These are phyloP conservation scores for Aspergillus felis DNA, from an alignment of 2,329 filamentous ascomycete genomes.

Conservation along the genomic window DNA sequence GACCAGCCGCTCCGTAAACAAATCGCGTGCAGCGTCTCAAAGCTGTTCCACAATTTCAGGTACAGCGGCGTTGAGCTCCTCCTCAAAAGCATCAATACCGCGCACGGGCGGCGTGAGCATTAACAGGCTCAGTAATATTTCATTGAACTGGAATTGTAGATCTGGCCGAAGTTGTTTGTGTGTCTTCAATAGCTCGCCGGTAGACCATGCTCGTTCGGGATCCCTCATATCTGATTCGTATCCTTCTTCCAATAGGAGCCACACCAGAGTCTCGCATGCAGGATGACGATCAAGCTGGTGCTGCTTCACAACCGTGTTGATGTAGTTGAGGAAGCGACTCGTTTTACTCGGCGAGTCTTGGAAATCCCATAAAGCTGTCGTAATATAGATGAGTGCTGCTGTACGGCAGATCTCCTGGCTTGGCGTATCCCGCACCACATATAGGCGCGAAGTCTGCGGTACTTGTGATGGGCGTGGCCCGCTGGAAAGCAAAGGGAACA, in stretches of 20 bases:
- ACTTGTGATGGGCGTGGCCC: slow-evolving; percentile 38
- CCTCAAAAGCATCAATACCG: slow-evolving; percentile 32
- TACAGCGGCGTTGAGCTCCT: slow-evolving; percentile 21
- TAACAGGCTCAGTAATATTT: slow-evolving; percentile 36
- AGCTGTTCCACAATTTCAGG: not conserved
- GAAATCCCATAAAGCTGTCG: slow-evolving; percentile 33
- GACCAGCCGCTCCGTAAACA: not conserved
- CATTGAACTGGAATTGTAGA: slow-evolving; percentile 38
- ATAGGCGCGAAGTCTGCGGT: slow-evolving; percentile 32
- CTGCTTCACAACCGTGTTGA: slow-evolving; percentile 22
- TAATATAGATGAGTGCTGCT: slow-evolving; percentile 38
- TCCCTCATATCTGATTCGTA: slow-evolving; percentile 34
- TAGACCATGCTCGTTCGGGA: slow-evolving; percentile 34
- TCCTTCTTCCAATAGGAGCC: slow-evolving; percentile 37
- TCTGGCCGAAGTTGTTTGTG: slow-evolving; percentile 34
- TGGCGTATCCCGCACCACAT: slow-evolving; percentile 31
- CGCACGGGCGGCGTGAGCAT: slow-evolving; percentile 30
- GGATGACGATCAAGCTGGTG: slow-evolving; percentile 33
- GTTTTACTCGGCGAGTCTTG: slow-evolving; percentile 28
- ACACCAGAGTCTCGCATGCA: slow-evolving; percentile 38
- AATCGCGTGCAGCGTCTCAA: not conserved
- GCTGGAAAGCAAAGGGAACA: slow-evolving; percentile 39
- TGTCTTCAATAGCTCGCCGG: slow-evolving; percentile 32
- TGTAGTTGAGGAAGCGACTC: slow-evolving; percentile 29
- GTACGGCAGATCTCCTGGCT: slow-evolving; percentile 36